Evolutionary conservation across 2,329 filamentous ascomycete genomes (phyloP).

Genomic region (Alternaria postmessia): DNA sequence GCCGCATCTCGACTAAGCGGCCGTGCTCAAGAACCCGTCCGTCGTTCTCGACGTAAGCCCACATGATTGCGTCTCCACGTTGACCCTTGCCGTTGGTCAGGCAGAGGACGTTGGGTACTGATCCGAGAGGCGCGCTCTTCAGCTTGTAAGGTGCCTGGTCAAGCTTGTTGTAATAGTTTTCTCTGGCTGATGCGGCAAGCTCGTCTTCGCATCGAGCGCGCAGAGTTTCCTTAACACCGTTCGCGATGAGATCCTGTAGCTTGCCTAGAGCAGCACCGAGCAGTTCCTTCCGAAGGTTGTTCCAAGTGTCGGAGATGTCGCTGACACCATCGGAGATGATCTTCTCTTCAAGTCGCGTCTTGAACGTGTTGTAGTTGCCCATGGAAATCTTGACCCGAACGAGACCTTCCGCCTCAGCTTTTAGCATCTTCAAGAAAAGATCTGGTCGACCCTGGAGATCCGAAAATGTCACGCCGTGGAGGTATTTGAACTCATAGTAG

Average conservation of each 20-base stretch:
- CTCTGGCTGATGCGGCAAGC: constrained; percentile 85
- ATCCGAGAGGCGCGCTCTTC: constrained; percentile 88
- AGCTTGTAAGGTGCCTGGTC: constrained; percentile 97
- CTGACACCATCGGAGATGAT: constrained; percentile 97
- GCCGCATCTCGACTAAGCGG: constrained; percentile 79
- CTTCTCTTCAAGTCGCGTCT: constrained; percentile 77
- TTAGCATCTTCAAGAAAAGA: constrained; percentile 95
- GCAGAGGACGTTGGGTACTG: constrained; percentile 83
- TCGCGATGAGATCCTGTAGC: constrained; percentile 82
- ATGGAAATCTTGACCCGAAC: constrained; percentile 84
- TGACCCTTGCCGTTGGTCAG: constrained; percentile 86
- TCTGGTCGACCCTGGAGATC: constrained; percentile 86
- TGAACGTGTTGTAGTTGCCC: constrained; percentile 78
- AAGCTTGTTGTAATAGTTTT: constrained; percentile 86
- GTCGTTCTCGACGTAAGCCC: constrained; percentile 93
- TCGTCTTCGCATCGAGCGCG: constrained; percentile 94
- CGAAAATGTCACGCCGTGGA: constrained; percentile 84
- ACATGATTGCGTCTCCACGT: constrained; percentile 81
- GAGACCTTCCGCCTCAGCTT: constrained; percentile 91
- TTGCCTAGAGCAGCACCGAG: constrained; percentile 82
- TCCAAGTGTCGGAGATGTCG: constrained; percentile 94
- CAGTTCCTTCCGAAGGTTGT: constrained; percentile 83
- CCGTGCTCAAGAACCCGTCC: constrained; percentile 89
- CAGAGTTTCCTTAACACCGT: constrained; percentile 93
- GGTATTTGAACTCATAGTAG: constrained; percentile 97